Evolutionary conservation across 2,329 filamentous ascomycete genomes (phyloP), one percentile per base, ranked within the genome.

Genomic region (Trichophyton mentagrophytes): DNA sequence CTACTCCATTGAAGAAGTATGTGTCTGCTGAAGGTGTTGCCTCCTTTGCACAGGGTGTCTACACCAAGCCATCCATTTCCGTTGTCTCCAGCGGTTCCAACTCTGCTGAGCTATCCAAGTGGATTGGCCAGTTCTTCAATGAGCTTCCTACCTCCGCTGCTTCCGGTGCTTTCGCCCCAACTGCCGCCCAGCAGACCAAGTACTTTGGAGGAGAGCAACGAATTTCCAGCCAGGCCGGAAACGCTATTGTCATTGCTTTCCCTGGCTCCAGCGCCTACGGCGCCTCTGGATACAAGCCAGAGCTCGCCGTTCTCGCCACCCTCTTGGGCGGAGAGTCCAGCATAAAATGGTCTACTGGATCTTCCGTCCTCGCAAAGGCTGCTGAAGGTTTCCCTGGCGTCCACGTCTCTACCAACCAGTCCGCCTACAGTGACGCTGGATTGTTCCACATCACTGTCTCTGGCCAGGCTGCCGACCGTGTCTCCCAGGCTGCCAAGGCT

Each of bases 141-240:
- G 80, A 82, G 63, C 80, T 88, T 57, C 82, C 86, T 62, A 73
- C 79, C 67, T 70, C 71, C 68, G 69, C 75, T 61, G 64, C 80
- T 65, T 72, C 81, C 64, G 74, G 76, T 67, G 75, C 81, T 66
- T 69, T 77, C 46, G 77, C 87, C 65, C 81, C 84, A 72, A 15
- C 49, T 15, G 9, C 49, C 22, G 78, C 79, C 64, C 76, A 83
- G 66, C 80, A 87, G 65, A 83, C 85, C 73, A 93, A 91, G 77
- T 99, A 97, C 85, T 88, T 85, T 71, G 93, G 93, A 74, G 95
- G 93, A 72, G 90, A 99, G 81, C 89, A 95, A 80, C 89, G 93
- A 68, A 88, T 88, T 67, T 81, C 88, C 65, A 88, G 90, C 75
- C 80, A 80, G 63, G 79, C 80, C 66, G 87, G 89, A 67, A 96